Conservation (phyloP, 202 grass and related monocot species). For the Digitaria exilis region DNA sequence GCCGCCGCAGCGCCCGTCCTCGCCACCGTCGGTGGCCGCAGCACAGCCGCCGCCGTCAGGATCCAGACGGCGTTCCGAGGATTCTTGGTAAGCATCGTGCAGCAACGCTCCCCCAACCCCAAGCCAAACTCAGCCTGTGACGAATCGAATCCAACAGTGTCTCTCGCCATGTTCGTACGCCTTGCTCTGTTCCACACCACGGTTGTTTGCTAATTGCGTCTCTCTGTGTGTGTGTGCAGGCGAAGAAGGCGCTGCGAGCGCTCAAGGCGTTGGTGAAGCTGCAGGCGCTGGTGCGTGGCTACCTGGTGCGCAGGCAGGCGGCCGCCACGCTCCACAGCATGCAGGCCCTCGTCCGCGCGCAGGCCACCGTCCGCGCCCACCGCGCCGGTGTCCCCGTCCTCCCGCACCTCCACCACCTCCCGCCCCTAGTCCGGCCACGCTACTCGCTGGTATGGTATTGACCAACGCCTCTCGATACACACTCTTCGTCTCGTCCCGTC, state of each 20-base stretch:
- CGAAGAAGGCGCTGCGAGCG: conserved; percentile 90
- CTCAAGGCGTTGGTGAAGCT: conserved; percentile 98
- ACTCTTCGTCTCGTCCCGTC: not conserved
- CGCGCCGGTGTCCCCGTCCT: conserved; percentile 19
- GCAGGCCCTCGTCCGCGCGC: conserved; percentile 85
- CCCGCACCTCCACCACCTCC: conserved; percentile 31
- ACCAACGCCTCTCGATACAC: not conserved
- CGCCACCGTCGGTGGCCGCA: not conserved
- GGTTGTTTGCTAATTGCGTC: too few relatives aligned
- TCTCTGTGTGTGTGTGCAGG: conserved; percentile 45
- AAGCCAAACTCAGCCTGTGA: too few relatives aligned
- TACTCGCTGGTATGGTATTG: conserved; percentile 49
- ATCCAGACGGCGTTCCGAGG: conserved; percentile 95
- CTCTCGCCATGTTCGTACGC: not conserved
- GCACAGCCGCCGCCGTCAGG: conserved; percentile 59
- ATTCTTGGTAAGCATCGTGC: conserved; percentile 71
- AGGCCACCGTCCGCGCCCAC: conserved; percentile 64
- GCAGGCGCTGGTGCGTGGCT: conserved; percentile 88
- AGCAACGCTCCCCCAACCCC: too few relatives aligned
- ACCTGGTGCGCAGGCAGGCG: conserved; percentile 82
- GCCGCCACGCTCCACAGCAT: conserved; percentile 87
- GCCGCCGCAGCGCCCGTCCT: not conserved
- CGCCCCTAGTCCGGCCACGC: conserved; percentile 35
- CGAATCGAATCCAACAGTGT: conserved; percentile 24
- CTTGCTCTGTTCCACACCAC: conserved; percentile 24